A percentile compares a stretch with the other conserved stretches of the same genome.
phyloP scores from a whole-genome alignment of 2,329 filamentous ascomycete genomes.

The Aphanoascus verrucosus region DNA sequence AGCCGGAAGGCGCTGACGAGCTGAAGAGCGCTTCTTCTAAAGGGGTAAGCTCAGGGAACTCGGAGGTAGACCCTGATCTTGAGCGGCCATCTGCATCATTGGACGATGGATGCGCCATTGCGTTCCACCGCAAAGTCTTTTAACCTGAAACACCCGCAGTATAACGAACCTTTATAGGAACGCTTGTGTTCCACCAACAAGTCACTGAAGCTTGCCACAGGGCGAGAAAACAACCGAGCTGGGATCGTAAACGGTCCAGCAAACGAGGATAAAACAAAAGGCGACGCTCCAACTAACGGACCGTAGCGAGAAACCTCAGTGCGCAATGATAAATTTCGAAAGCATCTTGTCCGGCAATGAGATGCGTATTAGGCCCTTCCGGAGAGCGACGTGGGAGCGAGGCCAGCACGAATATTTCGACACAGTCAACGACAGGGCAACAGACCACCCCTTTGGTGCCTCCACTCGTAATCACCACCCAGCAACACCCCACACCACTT shows the following conservation, averaged over 20 bases:
- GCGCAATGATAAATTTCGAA: conserved; percentile 31
- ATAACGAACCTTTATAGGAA: neutral
- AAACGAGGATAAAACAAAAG: neutral
- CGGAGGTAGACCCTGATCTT: conserved; percentile 28
- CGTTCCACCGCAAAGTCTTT: neutral
- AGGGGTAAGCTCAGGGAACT: conserved; percentile 24
- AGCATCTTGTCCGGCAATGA: conserved; percentile 36
- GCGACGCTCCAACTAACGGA: neutral
- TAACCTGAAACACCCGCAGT: neutral
- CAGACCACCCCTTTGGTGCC: neutral
- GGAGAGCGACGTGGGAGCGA: conserved; percentile 28
- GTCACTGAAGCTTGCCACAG: neutral
- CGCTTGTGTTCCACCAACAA: neutral
- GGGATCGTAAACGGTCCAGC: neutral
- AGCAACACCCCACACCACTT: neutral
- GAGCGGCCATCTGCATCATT: conserved; percentile 27
- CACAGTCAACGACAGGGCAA: neutral
- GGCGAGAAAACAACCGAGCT: neutral
- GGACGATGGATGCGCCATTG: conserved; percentile 31
- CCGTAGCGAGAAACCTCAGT: conserved; percentile 31
- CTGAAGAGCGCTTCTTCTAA: conserved; percentile 26
- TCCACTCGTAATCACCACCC: neutral
- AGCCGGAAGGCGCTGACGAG: conserved; percentile 23
- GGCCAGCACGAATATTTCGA: conserved; percentile 1
- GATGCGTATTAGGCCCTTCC: conserved; percentile 32